phyloP scores from a whole-genome alignment of 2,329 filamentous ascomycete species.

The Lachnellula suecica region DNA sequence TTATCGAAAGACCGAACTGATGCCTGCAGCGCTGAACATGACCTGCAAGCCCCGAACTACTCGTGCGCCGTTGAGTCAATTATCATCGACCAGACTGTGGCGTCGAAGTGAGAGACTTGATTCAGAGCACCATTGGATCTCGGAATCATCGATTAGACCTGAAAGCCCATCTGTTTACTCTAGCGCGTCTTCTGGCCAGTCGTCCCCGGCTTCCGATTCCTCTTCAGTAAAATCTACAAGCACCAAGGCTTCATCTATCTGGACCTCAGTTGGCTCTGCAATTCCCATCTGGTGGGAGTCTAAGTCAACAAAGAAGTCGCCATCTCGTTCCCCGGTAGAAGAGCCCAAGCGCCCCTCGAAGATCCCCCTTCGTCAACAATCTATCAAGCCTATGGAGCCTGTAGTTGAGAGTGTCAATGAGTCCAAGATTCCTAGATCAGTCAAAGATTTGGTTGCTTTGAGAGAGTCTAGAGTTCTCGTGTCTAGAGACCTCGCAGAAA shows the following conservation, averaged over 20 bases:
- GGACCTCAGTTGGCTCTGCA: constrained; percentile 11
- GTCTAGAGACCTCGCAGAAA: constrained; percentile 25
- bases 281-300: constrained; percentile 9
- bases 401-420: neutral
- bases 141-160: constrained; percentile 31
- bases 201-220: constrained; percentile 30
- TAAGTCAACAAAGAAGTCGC: constrained; percentile 17
- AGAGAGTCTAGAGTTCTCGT: constrained; percentile 28
- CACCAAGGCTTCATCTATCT: constrained; percentile 33
- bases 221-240: constrained; percentile 32
- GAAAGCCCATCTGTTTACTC: constrained; percentile 31
- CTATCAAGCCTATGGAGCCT: neutral
- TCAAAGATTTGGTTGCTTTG: constrained; percentile 14
- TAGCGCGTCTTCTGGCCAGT: constrained; percentile 26
- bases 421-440: constrained; percentile 9
- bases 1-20: constrained; percentile 19
- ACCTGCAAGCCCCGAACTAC: constrained; percentile 19
- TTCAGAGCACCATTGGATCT: constrained; percentile 32
- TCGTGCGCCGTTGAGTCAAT: constrained; percentile 4
- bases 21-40: constrained; percentile 28
- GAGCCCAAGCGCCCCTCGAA: constrained; percentile 16
- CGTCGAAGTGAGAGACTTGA: constrained; percentile 8
- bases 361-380: constrained; percentile 17
- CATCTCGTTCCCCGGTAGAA: constrained; percentile 12
- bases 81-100: constrained; percentile 30